Percentiles rank a stretch among this genome's conserved stretches.
These are phyloP conservation scores for Leccinum uliginosum DNA, from an alignment of 768 basidiomycete genomes.

Conservation along the genomic window DNA sequence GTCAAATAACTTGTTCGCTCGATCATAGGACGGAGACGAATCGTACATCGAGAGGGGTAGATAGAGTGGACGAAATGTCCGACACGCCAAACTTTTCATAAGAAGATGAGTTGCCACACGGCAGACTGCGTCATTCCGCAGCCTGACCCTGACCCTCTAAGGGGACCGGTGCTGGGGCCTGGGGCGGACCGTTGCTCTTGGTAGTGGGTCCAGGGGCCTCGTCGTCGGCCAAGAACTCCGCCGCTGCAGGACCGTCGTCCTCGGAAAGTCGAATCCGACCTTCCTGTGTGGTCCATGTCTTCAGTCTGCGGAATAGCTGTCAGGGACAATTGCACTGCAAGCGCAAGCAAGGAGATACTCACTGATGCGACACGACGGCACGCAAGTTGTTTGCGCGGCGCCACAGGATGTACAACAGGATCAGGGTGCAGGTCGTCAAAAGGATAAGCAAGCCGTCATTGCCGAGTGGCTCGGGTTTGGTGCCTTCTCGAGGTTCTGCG, in stretches of 20 bases:
- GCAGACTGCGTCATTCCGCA: neutral
- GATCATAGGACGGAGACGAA: neutral
- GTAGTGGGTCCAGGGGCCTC: conserved; percentile 38
- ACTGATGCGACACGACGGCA: conserved; percentile 61
- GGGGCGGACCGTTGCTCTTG: conserved; percentile 23
- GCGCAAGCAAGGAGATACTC: conserved; percentile 21
- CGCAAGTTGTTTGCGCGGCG: conserved; percentile 52
- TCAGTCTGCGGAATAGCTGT: conserved; percentile 39
- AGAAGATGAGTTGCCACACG: neutral
- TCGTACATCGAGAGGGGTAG: conserved; percentile 3
- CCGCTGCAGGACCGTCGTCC: conserved; percentile 70
- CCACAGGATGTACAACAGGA: conserved; percentile 60
- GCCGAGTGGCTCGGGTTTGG: conserved; percentile 63
- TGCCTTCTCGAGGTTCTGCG: conserved; percentile 54
- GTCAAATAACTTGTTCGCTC: neutral
- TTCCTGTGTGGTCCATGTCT: conserved; percentile 48
- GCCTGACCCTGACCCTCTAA: neutral
- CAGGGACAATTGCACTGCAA: neutral
- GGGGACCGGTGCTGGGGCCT: conserved; percentile 11
- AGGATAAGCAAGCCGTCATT: conserved; percentile 51
- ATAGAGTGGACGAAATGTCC: neutral
- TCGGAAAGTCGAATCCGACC: conserved; percentile 64
- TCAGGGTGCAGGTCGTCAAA: conserved; percentile 54
- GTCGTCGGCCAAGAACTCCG: conserved; percentile 58
- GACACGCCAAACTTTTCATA: neutral